Base-by-base conservation (phyloP, 2,329 filamentous ascomycete genomes). In the Magnaporthales sp. region DNA sequence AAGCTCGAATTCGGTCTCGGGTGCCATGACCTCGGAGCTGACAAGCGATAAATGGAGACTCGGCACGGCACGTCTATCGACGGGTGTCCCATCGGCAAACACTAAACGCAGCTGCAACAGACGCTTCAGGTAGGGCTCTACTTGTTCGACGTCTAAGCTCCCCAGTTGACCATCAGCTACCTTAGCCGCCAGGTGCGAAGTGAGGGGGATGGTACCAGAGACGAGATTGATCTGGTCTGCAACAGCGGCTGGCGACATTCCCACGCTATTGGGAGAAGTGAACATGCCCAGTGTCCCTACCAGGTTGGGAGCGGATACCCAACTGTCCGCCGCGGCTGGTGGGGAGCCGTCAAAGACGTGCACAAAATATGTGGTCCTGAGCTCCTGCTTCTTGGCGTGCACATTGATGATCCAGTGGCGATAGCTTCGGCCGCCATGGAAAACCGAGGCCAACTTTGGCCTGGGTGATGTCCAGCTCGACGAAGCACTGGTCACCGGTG, bases 331-430 rank as follows among this genome's bases (percentile, higher is more conserved):
- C 54, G 86, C 78, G 3, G 72, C 70, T 0, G 83, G 68, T 1
- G 80, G 77, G 2, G 80, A 74, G 0, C 88, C 90, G 1, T 92
- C 73, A 76, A 93, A 93, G 67, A 93, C 79, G 73, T 89, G 85
- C 24, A 94, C 79, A 0, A 80, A 81, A 72, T 89, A 91, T 0
- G 88, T 86, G 1, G 83, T 84, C 11, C 83, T 79, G 9, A 90
- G 75, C 2, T 86, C 85, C 67, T 85, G 83, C 68, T 87, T 89
- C 66, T 82, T 79, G 26, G 88, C 85, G 19, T 80, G 79, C 61
- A 93, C 82, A 71, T 90, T 91, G 70, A 86, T 86, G 27, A 88
- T 81, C 85, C 91, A 94, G 71, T 93, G 84, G 6, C 79, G 80
- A 71, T 87, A 86, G 27, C 27, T 31, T 10, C 73, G 73, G 61